Base-by-base conservation (phyloP, 805 yeast genomes). In the Pichia sporocuriosa region DNA sequence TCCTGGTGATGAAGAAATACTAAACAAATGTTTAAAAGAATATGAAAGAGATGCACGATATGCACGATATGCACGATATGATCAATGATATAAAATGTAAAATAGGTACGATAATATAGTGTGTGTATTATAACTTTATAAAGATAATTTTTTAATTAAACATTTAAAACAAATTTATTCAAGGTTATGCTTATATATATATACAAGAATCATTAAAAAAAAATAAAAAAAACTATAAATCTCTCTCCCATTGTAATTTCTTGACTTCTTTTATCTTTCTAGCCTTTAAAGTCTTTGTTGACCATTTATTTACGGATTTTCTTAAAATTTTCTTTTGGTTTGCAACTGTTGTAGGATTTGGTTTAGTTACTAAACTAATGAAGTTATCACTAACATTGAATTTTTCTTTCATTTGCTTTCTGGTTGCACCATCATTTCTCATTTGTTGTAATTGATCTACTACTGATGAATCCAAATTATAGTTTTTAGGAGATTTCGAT, bases 381-480 rank as follows among this genome's bases (percentile, higher is more conserved):
- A 63, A 63, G 28, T 53, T 48, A 35, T 59, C 57, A 3, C 62
- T 50, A 10, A 61, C 54, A 1, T 49, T 44, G 27, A 56, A 63
- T 37, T 59, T 54, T n/a, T 53, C 54, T 35, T 43, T 53, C 34
- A 64, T 49, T 37, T 56, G 53, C 24, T 53, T 54, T 51, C 66
- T 58, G 13, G 62, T 47, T 12, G 47, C 45, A 7, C 65, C 65
- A 30, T 46, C 40, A 32, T 53, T 46, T 52, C 67, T 60, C 46
- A 57, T 34, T 23, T 42, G 26, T 40, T 62, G 66, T 37, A 64
- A 42, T 41, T 61, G 52, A 20, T 25, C 27, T 16, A 64, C 58
- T 8, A 56, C 54, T 13, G 46, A 52, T 16, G 47, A 39, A 6
- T 51, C 48, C 40, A 62, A 39, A 9, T 52, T 45, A 40, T 63